Evolutionary conservation across 352 stramenopile genomes (phyloP), one percentile per base, ranked within the genome.

Genomic region (Phytophthora meadii): DNA sequence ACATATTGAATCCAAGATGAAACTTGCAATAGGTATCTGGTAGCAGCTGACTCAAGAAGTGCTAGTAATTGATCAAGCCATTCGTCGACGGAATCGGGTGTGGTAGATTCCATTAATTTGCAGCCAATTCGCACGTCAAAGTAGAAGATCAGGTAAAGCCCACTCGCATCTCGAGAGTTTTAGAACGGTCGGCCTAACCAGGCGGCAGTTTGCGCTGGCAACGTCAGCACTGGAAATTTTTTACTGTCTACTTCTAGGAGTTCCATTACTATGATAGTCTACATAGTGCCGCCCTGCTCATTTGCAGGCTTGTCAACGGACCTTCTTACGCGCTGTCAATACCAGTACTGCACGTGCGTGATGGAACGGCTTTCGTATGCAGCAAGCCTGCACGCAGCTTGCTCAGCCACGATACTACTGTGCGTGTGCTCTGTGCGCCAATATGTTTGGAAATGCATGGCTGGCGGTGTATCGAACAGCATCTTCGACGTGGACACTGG

Each of bases 401-500:
- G 39, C 28, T 50, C 28, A 64, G 46, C 57, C 58, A 32, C 19
- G 49, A 54, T 67, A 49, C 50, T 50, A 60, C 58, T 58, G 7
- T 61, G 50, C 32, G 28, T 49, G 30, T 54, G 50, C 50, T 67
- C 41, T 67, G 42, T 37, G 59, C 50, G 17, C 19, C 59, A 67
- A 55, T 47, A 50, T 67, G 50, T 67, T 53, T 61, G 34, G 6
- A 34, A 61, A 61, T 52, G 59, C 41, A 19, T 67, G 59, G 59
- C 59, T 61, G 42, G 40, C 32, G 24, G 30, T 30, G 11, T 27
- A 57, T 46, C 47, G 47, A 49, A 53, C 45, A 12, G 28, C n/a
- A 54, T 53, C 47, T 52, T 50, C 24, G 52, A 50, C 46, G 37
- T 69, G 53, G 36, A 24, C 39, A 32, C 27, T 48, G 34, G 37